Base-by-base conservation (phyloP, 176 grass and related monocot genomes). In the Pontederia crassipes region DNA sequence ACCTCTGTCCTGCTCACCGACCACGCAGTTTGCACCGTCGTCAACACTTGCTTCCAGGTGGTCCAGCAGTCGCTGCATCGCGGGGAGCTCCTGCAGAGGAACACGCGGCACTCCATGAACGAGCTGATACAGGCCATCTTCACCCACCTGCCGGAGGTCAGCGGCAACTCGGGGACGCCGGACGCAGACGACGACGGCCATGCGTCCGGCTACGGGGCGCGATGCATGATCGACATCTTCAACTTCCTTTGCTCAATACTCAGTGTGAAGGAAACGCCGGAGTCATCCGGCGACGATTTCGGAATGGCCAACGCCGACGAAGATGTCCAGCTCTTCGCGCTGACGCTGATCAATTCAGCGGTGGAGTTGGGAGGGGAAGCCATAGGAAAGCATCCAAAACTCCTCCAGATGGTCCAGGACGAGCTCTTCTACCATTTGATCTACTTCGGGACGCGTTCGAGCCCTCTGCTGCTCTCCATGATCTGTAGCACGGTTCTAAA, bases 401-500 rank as follows among this genome's bases (percentile, higher is more conserved):
- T 97, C 2, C 70, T 97, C 48, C 77, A 67, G 12, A 75, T 97
- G 49, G 80, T 97, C 70, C 81, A 97, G 28, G 92, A 91, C 16
- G 86, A 97, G 45, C 82, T 97, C 53, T 97, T 88, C 75, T 80
- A 78, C 74, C 83, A 97, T 68, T 46, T 97, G 11, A 90, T 97
- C 48, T 71, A 78, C 69, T 71, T 81, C 27, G 83, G 87, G 13
- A 80, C 75, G 0, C 69, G 67, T 2, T 80, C 77, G 17, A 79
- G 84, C 68, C 87, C 92, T 0, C 68, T 97, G 4, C 83, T 97
- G 28, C 92, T 97, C 57, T 97, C 92, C 47, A 97, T 91, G 84
- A 97, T 97, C 79, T 97, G 92, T 70, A 97, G 92, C 78, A 85
- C 92, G 0, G 83, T 86, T 14, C 69, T 97, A 8, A 87, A 97